phyloP scores from a whole-genome alignment of 108 stramenopile genomes.

The Licmophora abbreviata region DNA sequence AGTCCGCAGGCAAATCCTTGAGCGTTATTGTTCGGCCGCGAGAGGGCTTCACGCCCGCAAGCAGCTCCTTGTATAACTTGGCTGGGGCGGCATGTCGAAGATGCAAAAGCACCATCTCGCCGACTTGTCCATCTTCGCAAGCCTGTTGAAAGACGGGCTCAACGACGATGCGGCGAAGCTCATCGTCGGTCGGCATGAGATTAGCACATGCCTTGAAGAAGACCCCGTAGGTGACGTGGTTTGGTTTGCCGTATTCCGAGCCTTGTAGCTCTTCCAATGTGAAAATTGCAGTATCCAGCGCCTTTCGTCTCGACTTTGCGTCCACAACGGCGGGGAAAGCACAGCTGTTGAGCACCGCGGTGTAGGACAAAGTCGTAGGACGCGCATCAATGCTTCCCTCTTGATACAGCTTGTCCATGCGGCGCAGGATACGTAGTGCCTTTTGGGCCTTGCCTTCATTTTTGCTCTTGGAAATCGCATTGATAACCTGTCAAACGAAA shows the following conservation, averaged over 20 bases:
- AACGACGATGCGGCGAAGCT: no score
- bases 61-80: conserved; percentile 36
- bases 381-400: conserved; percentile 26
- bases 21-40: no score
- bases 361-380: conserved; percentile 58
- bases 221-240: conserved; percentile 77
- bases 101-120: conserved; percentile 46
- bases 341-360: conserved; percentile 77
- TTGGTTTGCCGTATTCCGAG: conserved; percentile 42
- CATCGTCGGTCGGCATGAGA: no score
- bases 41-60: conserved; percentile 22
- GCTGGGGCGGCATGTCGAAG: conserved; percentile 22
- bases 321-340: conserved; percentile 60
- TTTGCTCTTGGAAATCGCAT: conserved; percentile 49
- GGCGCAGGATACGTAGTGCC: conserved; percentile 40
- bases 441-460: conserved; percentile 50
- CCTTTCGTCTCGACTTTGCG: conserved; percentile 37
- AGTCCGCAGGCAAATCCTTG: no score
- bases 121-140: conserved; percentile 43
- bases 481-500: conserved; percentile 22
- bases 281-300: conserved; percentile 60
- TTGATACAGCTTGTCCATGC: conserved; percentile 51
- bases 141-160: conserved; percentile 36
- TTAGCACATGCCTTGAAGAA: conserved; percentile 65
- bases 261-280: conserved; percentile 29